Percentiles rank a stretch among this genome's conserved stretches.
These are phyloP conservation scores for Diaporthe sp. DNA, from an alignment of 2,329 filamentous ascomycete genomes.

Conservation along the genomic window DNA sequence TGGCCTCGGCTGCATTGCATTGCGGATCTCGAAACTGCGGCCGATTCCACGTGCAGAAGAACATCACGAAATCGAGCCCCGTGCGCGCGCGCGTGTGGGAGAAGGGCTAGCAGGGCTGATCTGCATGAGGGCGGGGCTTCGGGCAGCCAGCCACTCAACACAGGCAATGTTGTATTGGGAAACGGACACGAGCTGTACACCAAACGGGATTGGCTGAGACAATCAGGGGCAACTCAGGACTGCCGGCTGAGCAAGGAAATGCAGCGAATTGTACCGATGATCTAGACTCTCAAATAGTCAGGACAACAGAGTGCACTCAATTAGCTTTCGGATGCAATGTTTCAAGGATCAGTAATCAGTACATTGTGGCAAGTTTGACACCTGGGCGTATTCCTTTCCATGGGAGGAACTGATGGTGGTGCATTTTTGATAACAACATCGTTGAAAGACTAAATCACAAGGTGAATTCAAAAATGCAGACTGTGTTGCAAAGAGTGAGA, in stretches of 20 bases:
- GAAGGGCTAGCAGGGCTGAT: constrained; percentile 1
- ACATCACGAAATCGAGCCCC: not conserved
- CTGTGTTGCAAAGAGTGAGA: not conserved
- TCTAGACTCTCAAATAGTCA: not conserved
- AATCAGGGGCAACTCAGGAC: not conserved
- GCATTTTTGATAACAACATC: not conserved
- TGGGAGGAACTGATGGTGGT: not conserved
- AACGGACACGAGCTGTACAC: not conserved
- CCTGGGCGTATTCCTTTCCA: not conserved
- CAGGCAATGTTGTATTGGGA: not conserved
- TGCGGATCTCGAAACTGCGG: not conserved
- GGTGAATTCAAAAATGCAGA: not conserved
- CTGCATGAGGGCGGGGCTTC: not conserved
- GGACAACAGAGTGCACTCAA: not conserved
- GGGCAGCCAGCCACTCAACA: not conserved
- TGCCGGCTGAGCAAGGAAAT: not conserved
- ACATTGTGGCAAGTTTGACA: not conserved
- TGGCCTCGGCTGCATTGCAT: constrained; percentile 6
- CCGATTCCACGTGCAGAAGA: not conserved
- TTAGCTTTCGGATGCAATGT: not conserved
- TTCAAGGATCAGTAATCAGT: not conserved
- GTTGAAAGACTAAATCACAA: too few species aligned
- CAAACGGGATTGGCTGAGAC: not conserved
- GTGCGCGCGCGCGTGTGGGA: not conserved
- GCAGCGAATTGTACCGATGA: not conserved